Evolutionary conservation across 768 basidiomycete genomes (phyloP).

Genomic region (Austroboletus festivus): DNA sequence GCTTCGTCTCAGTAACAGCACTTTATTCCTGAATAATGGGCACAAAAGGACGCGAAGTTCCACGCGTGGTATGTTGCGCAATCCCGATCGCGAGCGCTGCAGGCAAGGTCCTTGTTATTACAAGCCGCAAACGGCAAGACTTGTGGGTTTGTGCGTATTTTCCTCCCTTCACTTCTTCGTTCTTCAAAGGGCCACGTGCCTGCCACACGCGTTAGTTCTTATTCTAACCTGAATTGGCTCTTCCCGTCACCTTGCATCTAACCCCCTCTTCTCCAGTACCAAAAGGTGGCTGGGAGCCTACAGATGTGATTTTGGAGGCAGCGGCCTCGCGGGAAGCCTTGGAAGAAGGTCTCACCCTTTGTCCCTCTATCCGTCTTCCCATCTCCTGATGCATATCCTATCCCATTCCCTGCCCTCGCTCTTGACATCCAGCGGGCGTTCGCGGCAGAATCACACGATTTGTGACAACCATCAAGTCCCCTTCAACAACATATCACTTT

Average conservation of each 20-base stretch:
- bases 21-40: conserved; percentile 32
- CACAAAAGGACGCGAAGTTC: conserved; percentile 74
- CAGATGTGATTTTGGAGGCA: conserved; percentile 78
- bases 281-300: conserved; percentile 89
- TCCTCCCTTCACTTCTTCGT: conserved; percentile 6
- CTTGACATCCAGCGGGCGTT: conserved; percentile 65
- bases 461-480: conserved; percentile 77
- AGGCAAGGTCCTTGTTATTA: conserved; percentile 78
- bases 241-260: neutral
- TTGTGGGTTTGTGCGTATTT: conserved; percentile 82
- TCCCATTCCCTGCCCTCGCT: conserved; percentile 34
- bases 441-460: conserved; percentile 83
- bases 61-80: conserved; percentile 87
- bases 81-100: conserved; percentile 76
- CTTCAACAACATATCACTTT: conserved; percentile 83
- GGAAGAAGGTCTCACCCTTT: conserved; percentile 94
- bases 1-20: conserved; percentile 3
- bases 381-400: conserved; percentile 62
- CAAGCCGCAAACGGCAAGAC: conserved; percentile 78
- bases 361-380: conserved; percentile 70
- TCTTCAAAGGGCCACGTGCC: neutral
- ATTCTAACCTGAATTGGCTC: neutral
- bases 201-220: conserved; percentile 2
- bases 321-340: conserved; percentile 89
- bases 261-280: conserved; percentile 53